Evolutionary conservation across 805 yeast genomes (phyloP).

Genomic region (Monosporozyma aerobia): DNA sequence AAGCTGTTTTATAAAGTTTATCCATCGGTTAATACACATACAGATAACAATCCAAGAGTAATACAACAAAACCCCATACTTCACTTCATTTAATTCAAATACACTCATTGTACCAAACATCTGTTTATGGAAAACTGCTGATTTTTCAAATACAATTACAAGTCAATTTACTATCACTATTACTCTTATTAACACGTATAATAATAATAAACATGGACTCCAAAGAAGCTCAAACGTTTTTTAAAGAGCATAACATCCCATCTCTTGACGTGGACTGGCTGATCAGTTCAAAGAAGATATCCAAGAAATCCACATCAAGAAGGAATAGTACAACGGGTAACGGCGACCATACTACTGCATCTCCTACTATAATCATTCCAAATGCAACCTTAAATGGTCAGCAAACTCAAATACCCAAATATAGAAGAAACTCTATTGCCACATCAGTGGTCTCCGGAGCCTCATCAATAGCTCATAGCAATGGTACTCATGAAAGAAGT

Average conservation of each 20-base stretch:
- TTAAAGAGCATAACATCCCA: conserved; percentile 18
- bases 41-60: no score
- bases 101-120: no score
- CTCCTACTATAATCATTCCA: not conserved
- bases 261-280: conserved; percentile 26
- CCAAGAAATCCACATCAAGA: not conserved
- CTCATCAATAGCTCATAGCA: not conserved
- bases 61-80: no score
- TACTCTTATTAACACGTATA: no score
- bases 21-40: no score
- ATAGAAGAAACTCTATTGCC: conserved; percentile 5
- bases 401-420: not conserved
- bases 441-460: not conserved
- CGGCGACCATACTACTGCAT: not conserved
- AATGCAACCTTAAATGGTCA: not conserved
- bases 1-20: no score
- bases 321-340: not conserved
- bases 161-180: no score
- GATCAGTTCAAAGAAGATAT: conserved; percentile 11
- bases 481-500: not conserved
- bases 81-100: no score
- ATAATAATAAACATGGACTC: conserved; percentile 5
- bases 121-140: no score
- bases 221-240: conserved; percentile 12
- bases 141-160: no score